These are phyloP conservation scores for Pestalotiopsis sp. DNA, from an alignment of 2,329 filamentous ascomycete species.

Conservation along the genomic window DNA sequence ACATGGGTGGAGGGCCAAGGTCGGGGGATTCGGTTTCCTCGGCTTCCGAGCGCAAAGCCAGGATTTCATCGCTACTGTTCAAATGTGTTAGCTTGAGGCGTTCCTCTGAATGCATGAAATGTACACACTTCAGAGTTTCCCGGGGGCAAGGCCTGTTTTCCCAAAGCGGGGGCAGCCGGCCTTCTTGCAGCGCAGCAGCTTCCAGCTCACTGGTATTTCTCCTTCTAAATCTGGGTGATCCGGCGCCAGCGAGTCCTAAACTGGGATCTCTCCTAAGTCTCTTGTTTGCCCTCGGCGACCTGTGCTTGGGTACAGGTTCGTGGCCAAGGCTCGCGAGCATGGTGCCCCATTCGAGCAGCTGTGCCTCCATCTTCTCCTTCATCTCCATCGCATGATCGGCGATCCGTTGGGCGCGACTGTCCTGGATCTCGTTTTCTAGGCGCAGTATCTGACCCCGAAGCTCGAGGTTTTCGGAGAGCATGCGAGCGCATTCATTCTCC, in stretches of 20 bases:
- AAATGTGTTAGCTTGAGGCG: not conserved
- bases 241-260: slow-evolving; percentile 44
- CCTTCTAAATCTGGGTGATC: slow-evolving; percentile 58
- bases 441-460: slow-evolving; percentile 71
- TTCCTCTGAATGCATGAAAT: not conserved
- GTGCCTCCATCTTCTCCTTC: slow-evolving; percentile 70
- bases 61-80: slow-evolving; percentile 61
- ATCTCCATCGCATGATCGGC: slow-evolving; percentile 70
- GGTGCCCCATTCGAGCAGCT: slow-evolving; percentile 70
- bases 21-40: slow-evolving; percentile 65
- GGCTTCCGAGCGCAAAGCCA: slow-evolving; percentile 56
- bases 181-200: slow-evolving; percentile 50
- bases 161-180: slow-evolving; percentile 66
- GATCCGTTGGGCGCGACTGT: slow-evolving; percentile 59
- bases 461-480: slow-evolving; percentile 78
- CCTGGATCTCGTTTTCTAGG: slow-evolving; percentile 68
- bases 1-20: slow-evolving; percentile 65
- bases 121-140: slow-evolving; percentile 64
- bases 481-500: slow-evolving; percentile 73
- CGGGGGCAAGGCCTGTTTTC: slow-evolving; percentile 72
- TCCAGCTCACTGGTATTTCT: slow-evolving; percentile 59
- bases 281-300: slow-evolving; percentile 43
- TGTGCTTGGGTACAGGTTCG: slow-evolving; percentile 55
- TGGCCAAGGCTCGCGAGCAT: slow-evolving; percentile 68
- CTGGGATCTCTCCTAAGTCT: slow-evolving; percentile 44